Evolutionary conservation across 2,329 filamentous ascomycete genomes (phyloP).

Genomic region (Cryoendolithus antarcticus): DNA sequence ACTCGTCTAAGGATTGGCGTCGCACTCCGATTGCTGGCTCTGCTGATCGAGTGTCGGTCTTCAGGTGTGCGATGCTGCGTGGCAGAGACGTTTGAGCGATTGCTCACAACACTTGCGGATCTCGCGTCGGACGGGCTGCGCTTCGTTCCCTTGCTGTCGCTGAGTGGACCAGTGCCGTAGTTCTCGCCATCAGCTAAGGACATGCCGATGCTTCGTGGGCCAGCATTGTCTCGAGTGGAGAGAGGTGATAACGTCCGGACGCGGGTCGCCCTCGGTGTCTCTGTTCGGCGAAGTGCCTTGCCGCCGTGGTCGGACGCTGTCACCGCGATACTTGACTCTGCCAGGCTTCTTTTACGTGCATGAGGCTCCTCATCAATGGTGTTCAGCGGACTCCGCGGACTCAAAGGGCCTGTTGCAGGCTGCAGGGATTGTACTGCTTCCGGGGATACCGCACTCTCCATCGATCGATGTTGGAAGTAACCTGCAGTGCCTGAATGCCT

Average conservation of each 20-base stretch:
- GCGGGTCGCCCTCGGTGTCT: conserved; percentile 30
- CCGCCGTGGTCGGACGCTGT: conserved; percentile 3
- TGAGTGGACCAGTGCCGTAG: conserved; percentile 24
- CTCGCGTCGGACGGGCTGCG: conserved; percentile 19
- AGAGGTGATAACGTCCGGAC: conserved; percentile 14
- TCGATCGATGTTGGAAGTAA: neutral
- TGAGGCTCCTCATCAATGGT: conserved; percentile 37
- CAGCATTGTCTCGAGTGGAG: neutral
- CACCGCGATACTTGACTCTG: conserved; percentile 14
- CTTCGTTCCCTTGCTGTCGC: conserved; percentile 30
- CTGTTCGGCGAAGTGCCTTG: conserved; percentile 29
- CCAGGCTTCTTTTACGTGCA: conserved; percentile 28
- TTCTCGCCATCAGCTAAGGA: conserved; percentile 19
- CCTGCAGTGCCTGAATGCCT: too few species aligned
- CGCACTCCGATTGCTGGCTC: conserved; percentile 42
- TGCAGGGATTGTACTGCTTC: neutral
- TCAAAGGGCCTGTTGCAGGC: conserved; percentile 8
- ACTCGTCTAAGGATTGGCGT: conserved; percentile 62
- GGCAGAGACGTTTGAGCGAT: conserved; percentile 30
- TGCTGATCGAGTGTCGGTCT: conserved; percentile 49
- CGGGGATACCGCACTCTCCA: neutral
- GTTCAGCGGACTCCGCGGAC: conserved; percentile 28
- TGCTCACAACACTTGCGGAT: conserved; percentile 33
- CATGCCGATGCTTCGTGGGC: conserved; percentile 9
- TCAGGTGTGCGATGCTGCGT: conserved; percentile 30